These are phyloP conservation scores for Triticum dicoccoides DNA, from an alignment of 176 grass and related monocot species.

Conservation along the genomic window DNA sequence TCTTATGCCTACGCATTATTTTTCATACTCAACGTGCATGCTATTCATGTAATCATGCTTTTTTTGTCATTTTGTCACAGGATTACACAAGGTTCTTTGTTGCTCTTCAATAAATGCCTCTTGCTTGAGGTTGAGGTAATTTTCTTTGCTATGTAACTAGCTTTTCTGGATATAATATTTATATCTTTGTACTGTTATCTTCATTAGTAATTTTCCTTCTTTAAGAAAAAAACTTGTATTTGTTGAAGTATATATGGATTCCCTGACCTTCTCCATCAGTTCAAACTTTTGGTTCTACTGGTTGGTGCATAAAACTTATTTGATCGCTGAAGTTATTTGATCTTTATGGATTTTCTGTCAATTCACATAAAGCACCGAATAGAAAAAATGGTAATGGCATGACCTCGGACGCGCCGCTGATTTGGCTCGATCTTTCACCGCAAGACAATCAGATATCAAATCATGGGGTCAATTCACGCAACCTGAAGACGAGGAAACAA, in stretches of 20 bases:
- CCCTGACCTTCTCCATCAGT: neutral
- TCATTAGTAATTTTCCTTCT: neutral
- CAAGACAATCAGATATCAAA: too few species aligned
- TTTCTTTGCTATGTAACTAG: conserved; percentile 1
- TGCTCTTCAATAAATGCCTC: conserved; percentile 86
- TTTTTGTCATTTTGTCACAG: conserved; percentile 36
- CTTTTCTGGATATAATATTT: neutral
- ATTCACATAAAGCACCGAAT: neutral
- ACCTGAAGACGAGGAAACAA: too few species aligned
- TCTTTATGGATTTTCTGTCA: neutral
- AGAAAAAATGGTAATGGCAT: neutral
- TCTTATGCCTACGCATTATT: neutral
- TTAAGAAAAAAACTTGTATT: neutral
- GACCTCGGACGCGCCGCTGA: too few species aligned
- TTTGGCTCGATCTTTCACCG: too few species aligned
- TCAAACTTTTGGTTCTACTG: neutral
- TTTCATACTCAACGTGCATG: neutral
- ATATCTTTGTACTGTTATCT: neutral
- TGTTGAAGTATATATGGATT: neutral
- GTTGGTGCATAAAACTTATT: neutral
- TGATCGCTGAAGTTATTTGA: neutral
- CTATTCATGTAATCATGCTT: conserved; percentile 22
- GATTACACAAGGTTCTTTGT: conserved; percentile 60
- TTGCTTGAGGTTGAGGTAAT: conserved; percentile 80
- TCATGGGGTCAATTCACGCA: too few species aligned